phyloP scores from a whole-genome alignment of 805 yeast genomes.

The Saccharomycopsis fermentans region DNA sequence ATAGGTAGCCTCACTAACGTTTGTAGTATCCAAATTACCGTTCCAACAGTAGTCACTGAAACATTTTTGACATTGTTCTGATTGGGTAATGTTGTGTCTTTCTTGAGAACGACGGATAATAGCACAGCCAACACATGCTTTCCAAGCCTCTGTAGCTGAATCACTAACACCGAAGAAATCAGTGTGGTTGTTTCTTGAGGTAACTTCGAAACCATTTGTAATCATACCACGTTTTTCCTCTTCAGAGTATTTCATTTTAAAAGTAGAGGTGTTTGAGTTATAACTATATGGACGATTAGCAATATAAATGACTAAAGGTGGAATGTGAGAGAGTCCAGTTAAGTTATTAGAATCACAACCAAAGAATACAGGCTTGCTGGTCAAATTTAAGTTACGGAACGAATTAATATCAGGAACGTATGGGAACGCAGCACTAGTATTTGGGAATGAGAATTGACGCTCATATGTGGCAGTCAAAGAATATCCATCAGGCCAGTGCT shows the following conservation, averaged over 20 bases:
- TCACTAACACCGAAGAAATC: conserved; percentile 20
- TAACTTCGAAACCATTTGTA: conserved; percentile 63
- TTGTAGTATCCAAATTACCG: conserved; percentile 28
- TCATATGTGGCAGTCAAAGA: conserved; percentile 46
- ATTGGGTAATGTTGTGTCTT: conserved; percentile 46
- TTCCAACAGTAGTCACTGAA: conserved; percentile 71
- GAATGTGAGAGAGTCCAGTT: conserved; percentile 25
- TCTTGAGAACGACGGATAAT: conserved; percentile 71
- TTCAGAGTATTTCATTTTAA: conserved; percentile 49
- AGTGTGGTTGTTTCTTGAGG: conserved; percentile 57
- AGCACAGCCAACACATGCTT: conserved; percentile 75
- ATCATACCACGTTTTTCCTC: conserved; percentile 51
- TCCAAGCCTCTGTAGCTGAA: conserved; percentile 46
- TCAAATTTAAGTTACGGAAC: conserved; percentile 49
- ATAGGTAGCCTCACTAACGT: neutral
- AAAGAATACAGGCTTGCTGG: conserved; percentile 66
- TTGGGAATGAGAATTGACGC: conserved; percentile 46
- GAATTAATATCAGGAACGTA: conserved; percentile 64
- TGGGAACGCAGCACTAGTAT: conserved; percentile 50
- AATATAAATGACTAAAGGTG: conserved; percentile 69
- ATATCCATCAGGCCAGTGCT: conserved; percentile 59
- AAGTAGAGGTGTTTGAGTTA: conserved; percentile 65
- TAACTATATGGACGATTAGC: conserved; percentile 64
- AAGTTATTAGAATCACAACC: conserved; percentile 54
- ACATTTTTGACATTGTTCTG: conserved; percentile 61